Conservation (phyloP, 768 basidiomycete genomes). For the Asterophora parasitica region DNA sequence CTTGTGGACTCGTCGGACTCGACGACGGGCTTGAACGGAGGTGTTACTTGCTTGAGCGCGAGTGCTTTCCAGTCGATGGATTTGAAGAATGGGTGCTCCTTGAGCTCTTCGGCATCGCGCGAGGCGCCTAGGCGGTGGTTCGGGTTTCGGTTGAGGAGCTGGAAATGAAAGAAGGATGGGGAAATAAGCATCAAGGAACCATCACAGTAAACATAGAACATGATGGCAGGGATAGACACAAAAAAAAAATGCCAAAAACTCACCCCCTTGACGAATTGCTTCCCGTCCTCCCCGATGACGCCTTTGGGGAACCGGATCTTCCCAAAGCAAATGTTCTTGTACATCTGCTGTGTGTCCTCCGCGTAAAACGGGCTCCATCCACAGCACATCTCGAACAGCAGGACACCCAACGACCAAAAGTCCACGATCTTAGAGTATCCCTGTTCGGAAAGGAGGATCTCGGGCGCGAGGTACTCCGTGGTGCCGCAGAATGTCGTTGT, state of each 20-base stretch:
- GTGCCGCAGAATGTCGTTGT: constrained; percentile 99
- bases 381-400: constrained; percentile 99
- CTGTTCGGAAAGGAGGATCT: constrained; percentile 97
- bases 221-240: background rate
- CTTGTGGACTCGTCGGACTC: constrained; percentile 98
- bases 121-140: constrained; percentile 91
- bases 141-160: constrained; percentile 99
- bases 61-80: constrained; percentile 90
- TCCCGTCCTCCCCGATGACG: constrained; percentile 96
- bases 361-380: constrained; percentile 99
- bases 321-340: constrained; percentile 97
- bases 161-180: background rate
- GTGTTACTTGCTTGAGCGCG: constrained; percentile 82
- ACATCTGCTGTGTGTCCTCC: constrained; percentile 99
- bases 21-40: constrained; percentile 96
- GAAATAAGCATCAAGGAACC: constrained; percentile 10
- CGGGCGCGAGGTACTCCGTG: constrained; percentile 97
- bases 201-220: constrained; percentile 10
- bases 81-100: constrained; percentile 93
- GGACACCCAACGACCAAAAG: constrained; percentile 95
- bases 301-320: constrained; percentile 98
- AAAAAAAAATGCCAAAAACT: constrained; percentile 29
- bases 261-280: constrained; percentile 98
- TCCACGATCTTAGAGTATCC: constrained; percentile 98
- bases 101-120: constrained; percentile 89